Evolutionary conservation across 345 rosid genomes (phyloP).

Genomic region (Euphorbia pulcherrima): DNA sequence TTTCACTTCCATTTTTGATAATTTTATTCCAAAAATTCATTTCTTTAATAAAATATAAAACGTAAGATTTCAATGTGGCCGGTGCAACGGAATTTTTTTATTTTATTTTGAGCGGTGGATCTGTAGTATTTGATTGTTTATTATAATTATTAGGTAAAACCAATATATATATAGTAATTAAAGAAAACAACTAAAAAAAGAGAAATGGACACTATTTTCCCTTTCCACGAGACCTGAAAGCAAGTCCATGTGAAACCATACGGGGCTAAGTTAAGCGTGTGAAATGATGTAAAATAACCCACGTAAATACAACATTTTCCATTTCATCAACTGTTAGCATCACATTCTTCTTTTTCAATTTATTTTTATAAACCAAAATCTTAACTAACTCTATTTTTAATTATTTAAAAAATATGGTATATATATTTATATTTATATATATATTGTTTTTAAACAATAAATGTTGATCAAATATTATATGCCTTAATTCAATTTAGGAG

Average conservation of each 20-base stretch:
- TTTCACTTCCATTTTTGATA: background rate
- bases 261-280: conserved; percentile 1
- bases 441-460: too few species aligned
- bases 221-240: background rate
- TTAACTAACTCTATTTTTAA: too few species aligned
- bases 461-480: too few species aligned
- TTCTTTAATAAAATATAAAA: background rate
- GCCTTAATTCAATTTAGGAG: too few species aligned
- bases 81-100: background rate
- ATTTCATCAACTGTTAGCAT: background rate
- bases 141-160: background rate
- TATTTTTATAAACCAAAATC: too few species aligned
- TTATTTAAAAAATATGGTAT: too few species aligned
- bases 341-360: background rate
- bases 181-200: background rate
- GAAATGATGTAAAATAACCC: conserved; percentile 7
- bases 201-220: background rate
- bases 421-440: too few species aligned
- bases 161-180: too few species aligned
- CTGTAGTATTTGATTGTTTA: background rate
- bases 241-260: conserved; percentile 17
- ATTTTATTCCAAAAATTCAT: background rate
- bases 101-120: background rate
- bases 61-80: background rate
- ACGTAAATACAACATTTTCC: background rate